A percentile compares a stretch with the other conserved stretches of the same genome.
phyloP scores from a whole-genome alignment of 1,284 basidiomycete genomes.

The Mycosarcoma maydis region DNA sequence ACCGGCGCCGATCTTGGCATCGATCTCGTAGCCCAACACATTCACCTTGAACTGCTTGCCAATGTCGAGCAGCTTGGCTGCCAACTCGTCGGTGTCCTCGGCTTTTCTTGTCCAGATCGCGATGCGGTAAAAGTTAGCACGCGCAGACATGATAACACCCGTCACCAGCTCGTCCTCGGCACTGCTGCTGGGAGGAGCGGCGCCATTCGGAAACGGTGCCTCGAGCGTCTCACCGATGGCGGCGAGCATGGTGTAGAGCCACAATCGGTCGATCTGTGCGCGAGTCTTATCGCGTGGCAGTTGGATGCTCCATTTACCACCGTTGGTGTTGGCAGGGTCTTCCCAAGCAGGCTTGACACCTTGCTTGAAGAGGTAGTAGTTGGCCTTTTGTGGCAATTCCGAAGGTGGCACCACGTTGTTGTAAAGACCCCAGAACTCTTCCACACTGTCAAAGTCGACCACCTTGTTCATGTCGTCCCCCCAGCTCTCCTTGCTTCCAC shows the following conservation, averaged over 20 bases:
- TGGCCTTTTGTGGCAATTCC: slow-evolving; percentile 89
- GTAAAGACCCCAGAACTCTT: slow-evolving; percentile 74
- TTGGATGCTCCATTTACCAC: slow-evolving; percentile 98
- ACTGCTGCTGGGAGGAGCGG: slow-evolving; percentile 37
- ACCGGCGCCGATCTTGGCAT: slow-evolving; percentile 78
- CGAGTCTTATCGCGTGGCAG: slow-evolving; percentile 94
- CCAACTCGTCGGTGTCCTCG: slow-evolving; percentile 71
- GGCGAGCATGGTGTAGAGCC: slow-evolving; percentile 82
- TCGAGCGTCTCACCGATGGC: slow-evolving; percentile 66
- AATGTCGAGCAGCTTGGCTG: slow-evolving; percentile 76
- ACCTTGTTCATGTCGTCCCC: slow-evolving; percentile 66
- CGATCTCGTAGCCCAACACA: slow-evolving; percentile 82
- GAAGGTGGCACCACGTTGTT: slow-evolving; percentile 99
- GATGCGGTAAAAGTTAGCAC: slow-evolving; percentile 93
- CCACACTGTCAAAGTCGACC: slow-evolving; percentile 62
- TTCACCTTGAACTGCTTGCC: slow-evolving; percentile 88
- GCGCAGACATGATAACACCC: slow-evolving; percentile 89
- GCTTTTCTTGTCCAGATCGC: slow-evolving; percentile 89
- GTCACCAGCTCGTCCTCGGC: slow-evolving; percentile 59
- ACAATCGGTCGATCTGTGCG: slow-evolving; percentile 86
- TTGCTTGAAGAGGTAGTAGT: slow-evolving; percentile 98
- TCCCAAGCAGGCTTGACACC: slow-evolving; percentile 88
- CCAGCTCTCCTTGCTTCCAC: slow-evolving; percentile 64
- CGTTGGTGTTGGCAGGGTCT: slow-evolving; percentile 91
- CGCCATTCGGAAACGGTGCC: slow-evolving; percentile 49